Conservation (phyloP, 306 rosid genomes). For the Aeschynomene evenia region DNA sequence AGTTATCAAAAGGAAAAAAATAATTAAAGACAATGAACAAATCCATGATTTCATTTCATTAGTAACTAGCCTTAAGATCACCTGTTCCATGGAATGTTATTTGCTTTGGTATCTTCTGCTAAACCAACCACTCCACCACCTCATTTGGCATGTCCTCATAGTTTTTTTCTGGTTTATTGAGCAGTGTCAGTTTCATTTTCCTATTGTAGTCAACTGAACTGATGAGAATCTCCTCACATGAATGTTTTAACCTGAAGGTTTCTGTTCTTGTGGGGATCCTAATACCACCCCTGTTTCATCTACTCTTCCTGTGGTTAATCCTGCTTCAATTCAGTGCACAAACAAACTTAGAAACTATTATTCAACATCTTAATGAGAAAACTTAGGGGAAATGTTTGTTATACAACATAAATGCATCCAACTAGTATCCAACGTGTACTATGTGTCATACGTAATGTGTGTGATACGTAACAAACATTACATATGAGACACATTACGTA, state of each 20-base stretch:
- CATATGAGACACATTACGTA: too few relatives aligned
- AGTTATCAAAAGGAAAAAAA: slow-evolving; percentile 14
- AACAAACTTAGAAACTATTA: background rate
- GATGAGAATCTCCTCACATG: slow-evolving; percentile 3
- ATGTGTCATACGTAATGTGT: too few relatives aligned
- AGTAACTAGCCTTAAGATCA: slow-evolving; percentile 23
- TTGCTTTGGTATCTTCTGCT: slow-evolving; percentile 12
- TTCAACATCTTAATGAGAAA: background rate
- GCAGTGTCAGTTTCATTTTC: slow-evolving; percentile 17
- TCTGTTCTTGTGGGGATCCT: slow-evolving; percentile 41
- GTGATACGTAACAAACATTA: too few relatives aligned
- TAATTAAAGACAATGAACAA: slow-evolving; percentile 26
- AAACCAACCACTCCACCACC: slow-evolving; percentile 4
- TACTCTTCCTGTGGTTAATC: slow-evolving; percentile 30
- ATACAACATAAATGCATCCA: too few relatives aligned
- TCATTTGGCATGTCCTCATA: slow-evolving; percentile 22
- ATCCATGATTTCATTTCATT: slow-evolving; percentile 15
- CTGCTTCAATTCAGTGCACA: slow-evolving; percentile 32
- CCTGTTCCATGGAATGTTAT: slow-evolving; percentile 5
- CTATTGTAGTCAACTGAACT: slow-evolving; percentile 15
- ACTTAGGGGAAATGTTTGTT: too few relatives aligned
- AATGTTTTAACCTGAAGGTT: slow-evolving; percentile 43
- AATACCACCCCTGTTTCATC: slow-evolving; percentile 31
- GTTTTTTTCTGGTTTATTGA: slow-evolving; percentile 20
- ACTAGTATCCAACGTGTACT: too few relatives aligned